Evolutionary conservation across 306 rosid species (phyloP).

Genomic region (Vachellia pachyceras): DNA sequence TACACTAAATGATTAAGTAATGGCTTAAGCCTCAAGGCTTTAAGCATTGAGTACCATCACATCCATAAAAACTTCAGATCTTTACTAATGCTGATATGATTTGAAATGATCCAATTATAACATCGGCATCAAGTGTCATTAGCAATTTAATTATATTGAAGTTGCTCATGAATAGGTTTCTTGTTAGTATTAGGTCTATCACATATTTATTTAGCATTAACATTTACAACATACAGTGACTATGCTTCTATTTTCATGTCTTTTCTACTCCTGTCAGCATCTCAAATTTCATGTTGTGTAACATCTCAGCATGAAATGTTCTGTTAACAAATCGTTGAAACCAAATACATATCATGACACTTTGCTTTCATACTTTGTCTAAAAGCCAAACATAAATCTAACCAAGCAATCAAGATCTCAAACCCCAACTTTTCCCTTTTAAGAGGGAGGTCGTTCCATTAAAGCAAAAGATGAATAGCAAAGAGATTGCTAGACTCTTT

Average conservation of each 20-base stretch:
- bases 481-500: neutral
- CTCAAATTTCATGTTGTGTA: conserved; percentile 7
- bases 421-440: too few relatives aligned
- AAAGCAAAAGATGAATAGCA: neutral
- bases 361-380: too few relatives aligned
- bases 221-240: neutral
- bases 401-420: too few relatives aligned
- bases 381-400: too few relatives aligned
- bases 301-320: conserved; percentile 9
- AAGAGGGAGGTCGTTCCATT: too few relatives aligned
- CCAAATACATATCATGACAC: neutral
- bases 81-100: neutral
- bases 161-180: conserved; percentile 8
- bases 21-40: conserved; percentile 10
- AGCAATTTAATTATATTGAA: conserved; percentile 3
- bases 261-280: neutral
- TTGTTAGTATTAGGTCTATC: neutral
- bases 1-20: conserved; percentile 12
- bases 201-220: neutral
- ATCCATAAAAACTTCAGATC: neutral
- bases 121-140: neutral
- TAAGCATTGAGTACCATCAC: conserved; percentile 6
- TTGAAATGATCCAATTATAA: neutral
- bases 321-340: neutral
- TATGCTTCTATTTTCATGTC: neutral